phyloP scores from a whole-genome alignment of 164 flowering plant genomes.

The Berberis thunbergii region DNA sequence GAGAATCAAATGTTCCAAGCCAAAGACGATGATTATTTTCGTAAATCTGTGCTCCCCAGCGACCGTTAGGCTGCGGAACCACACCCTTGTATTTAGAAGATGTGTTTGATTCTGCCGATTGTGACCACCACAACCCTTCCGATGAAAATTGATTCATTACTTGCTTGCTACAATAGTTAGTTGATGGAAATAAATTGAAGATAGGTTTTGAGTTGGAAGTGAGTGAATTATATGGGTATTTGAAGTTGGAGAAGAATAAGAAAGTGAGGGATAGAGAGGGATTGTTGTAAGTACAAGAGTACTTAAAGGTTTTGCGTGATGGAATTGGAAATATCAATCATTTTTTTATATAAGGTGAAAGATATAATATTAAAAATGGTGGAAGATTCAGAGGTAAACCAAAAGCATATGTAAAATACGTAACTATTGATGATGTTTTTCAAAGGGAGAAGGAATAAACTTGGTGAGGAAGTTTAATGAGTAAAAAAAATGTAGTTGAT shows the following conservation, averaged over 20 bases:
- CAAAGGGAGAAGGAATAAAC: too few species aligned
- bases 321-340: slow-evolving; percentile 28
- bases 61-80: slow-evolving; percentile 90
- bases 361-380: background rate
- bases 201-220: background rate
- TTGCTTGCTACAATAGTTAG: too few species aligned
- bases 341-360: slow-evolving; percentile 13
- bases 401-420: too few species aligned
- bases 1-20: slow-evolving; percentile 87
- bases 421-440: too few species aligned
- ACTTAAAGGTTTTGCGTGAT: slow-evolving; percentile 44
- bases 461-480: too few species aligned
- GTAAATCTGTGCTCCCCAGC: slow-evolving; percentile 95
- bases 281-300: slow-evolving; percentile 20
- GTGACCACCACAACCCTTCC: background rate
- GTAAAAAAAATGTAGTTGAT: too few species aligned
- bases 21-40: slow-evolving; percentile 94
- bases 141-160: background rate
- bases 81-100: slow-evolving; percentile 86
- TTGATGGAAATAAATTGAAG: background rate
- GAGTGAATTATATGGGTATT: background rate
- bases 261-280: background rate
- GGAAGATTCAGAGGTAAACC: background rate
- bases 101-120: slow-evolving; percentile 5
- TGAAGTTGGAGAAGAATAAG: background rate